Percentiles rank a stretch among this genome's conserved stretches.
phyloP scores from a whole-genome alignment of 2,329 filamentous ascomycete genomes.

The Cladophialophora exuberans region DNA sequence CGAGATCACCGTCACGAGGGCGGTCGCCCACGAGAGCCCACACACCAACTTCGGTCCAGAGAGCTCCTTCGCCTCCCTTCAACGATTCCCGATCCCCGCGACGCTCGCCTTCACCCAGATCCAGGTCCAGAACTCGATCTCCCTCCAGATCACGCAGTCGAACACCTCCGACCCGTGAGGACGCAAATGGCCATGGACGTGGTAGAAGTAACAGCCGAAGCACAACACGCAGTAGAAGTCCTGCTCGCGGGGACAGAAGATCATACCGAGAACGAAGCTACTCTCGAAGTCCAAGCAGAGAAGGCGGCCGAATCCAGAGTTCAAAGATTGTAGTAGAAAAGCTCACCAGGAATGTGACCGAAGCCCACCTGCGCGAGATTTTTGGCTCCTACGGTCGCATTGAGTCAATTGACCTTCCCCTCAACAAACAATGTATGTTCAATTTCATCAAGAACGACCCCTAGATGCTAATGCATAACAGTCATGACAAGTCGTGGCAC shows the following conservation, averaged over 20 bases:
- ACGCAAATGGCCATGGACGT: slow-evolving; percentile 34
- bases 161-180: slow-evolving; percentile 32
- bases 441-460: neutral
- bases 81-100: slow-evolving; percentile 36
- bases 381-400: slow-evolving; percentile 88
- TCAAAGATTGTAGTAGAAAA: slow-evolving; percentile 91
- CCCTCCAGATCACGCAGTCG: slow-evolving; percentile 35
- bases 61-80: slow-evolving; percentile 24
- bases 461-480: slow-evolving; percentile 41
- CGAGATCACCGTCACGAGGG: slow-evolving; percentile 31
- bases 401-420: slow-evolving; percentile 82
- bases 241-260: slow-evolving; percentile 43
- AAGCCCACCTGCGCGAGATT: slow-evolving; percentile 85
- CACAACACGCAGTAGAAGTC: slow-evolving; percentile 43
- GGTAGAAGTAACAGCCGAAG: slow-evolving; percentile 29
- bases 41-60: slow-evolving; percentile 28
- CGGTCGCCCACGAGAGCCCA: slow-evolving; percentile 32
- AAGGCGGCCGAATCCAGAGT: slow-evolving; percentile 35
- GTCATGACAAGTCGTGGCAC: slow-evolving; percentile 89
- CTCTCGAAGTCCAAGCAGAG: slow-evolving; percentile 39
- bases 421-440: slow-evolving; percentile 78
- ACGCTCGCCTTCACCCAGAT: slow-evolving; percentile 38
- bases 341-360: slow-evolving; percentile 91
- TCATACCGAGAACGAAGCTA: slow-evolving; percentile 44
- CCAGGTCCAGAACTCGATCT: slow-evolving; percentile 34